These are phyloP conservation scores for Leccinum broughii DNA, from an alignment of 768 basidiomycete genomes.

Conservation along the genomic window DNA sequence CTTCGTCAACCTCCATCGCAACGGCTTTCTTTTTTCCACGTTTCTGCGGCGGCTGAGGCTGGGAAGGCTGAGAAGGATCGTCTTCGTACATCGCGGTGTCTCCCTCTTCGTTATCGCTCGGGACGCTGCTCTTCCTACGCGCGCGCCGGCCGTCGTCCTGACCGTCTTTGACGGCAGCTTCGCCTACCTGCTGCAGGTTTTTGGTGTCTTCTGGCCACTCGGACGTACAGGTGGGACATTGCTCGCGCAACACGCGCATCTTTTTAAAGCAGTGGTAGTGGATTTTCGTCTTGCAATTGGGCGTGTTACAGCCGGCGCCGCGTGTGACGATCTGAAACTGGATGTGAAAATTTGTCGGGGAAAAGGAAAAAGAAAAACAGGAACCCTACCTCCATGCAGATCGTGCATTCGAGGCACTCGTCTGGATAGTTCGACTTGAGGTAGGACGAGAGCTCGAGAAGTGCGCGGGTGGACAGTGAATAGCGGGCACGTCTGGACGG, in stretches of 20 bases:
- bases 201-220: conserved; percentile 61
- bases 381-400: conserved; percentile 63
- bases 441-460: conserved; percentile 74
- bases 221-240: conserved; percentile 57
- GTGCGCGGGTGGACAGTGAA: conserved; percentile 70
- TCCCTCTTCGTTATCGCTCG: conserved; percentile 44
- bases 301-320: conserved; percentile 60
- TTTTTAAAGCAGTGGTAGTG: conserved; percentile 65
- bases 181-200: conserved; percentile 61
- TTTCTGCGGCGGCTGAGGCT: conserved; percentile 29
- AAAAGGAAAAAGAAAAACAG: background rate
- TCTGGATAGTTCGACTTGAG: conserved; percentile 72
- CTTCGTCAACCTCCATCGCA: conserved; percentile 47
- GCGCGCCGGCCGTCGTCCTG: conserved; percentile 48
- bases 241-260: conserved; percentile 42
- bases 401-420: conserved; percentile 68
- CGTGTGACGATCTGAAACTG: conserved; percentile 61
- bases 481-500: conserved; percentile 61
- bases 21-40: conserved; percentile 31
- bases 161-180: conserved; percentile 63
- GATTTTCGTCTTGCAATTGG: conserved; percentile 62
- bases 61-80: conserved; percentile 35
- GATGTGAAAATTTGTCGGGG: background rate
- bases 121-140: conserved; percentile 35
- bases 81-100: conserved; percentile 36